Conservation (phyloP, 2,329 filamentous ascomycete genomes). For the Fusarium caatingaense region DNA sequence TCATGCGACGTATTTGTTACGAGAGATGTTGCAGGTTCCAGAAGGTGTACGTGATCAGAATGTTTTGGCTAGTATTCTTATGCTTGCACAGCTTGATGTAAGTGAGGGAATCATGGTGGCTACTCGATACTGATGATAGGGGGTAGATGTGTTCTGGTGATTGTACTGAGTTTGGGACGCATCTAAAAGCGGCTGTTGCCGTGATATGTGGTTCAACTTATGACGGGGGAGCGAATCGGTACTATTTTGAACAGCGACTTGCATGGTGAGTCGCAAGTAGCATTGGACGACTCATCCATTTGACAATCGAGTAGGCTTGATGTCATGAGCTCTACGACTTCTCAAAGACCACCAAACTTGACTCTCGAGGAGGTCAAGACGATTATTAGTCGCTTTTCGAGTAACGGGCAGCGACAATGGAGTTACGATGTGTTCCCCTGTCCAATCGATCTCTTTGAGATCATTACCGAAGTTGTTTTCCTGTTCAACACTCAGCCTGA, state of each 20-base stretch:
- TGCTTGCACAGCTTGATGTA: constrained; percentile 26
- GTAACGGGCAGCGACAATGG: not conserved
- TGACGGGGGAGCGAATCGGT: not conserved
- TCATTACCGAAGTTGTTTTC: not conserved
- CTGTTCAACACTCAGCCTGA: not conserved
- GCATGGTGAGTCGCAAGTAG: not conserved
- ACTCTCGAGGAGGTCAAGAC: not conserved
- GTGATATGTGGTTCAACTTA: not conserved
- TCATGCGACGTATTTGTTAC: constrained; percentile 1
- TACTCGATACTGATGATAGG: not conserved
- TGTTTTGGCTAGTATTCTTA: constrained; percentile 12
- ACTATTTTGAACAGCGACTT: constrained; percentile 23
- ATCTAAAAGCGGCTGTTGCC: constrained; percentile 5
- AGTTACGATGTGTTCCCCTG: constrained; percentile 25
- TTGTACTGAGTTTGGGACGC: constrained; percentile 15
- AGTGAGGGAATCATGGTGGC: not conserved
- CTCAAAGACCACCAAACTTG: not conserved
- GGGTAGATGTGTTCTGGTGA: constrained; percentile 24
- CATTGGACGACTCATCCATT: rapidly evolving
- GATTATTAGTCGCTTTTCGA: not conserved
- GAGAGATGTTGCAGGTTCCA: not conserved
- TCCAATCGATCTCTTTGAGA: constrained; percentile 19
- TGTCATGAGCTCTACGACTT: constrained; percentile 17
- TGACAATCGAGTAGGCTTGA: constrained; percentile 5
- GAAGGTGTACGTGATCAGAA: not conserved